Conservation (phyloP, 805 yeast species). For the Metschnikowia matae region DNA sequence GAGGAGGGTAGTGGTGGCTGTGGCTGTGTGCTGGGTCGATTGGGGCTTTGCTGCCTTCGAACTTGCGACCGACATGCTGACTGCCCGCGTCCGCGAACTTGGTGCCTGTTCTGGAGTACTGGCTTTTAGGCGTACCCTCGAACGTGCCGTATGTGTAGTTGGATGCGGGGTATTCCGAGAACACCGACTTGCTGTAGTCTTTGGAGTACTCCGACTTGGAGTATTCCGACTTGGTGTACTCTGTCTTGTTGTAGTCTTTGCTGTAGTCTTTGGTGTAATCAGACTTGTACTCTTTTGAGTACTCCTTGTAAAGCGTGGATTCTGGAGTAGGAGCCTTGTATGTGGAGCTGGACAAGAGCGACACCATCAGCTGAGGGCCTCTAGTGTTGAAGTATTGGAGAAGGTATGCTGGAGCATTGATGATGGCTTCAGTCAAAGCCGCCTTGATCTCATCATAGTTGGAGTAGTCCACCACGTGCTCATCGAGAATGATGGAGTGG, state of each 20-base stretch:
- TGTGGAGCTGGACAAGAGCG: slow-evolving; percentile 5
- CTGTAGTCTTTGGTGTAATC: neutral
- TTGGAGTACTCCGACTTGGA: neutral
- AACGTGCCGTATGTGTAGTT: slow-evolving; percentile 2
- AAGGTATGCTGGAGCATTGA: slow-evolving; percentile 12
- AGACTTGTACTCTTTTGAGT: neutral
- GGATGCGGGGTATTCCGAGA: slow-evolving; percentile 7
- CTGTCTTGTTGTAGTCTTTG: neutral
- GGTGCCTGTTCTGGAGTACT: neutral
- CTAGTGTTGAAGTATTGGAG: slow-evolving; percentile 10
- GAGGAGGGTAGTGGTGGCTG: slow-evolving; percentile 12
- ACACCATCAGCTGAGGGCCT: slow-evolving; percentile 14
- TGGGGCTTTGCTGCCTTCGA: slow-evolving; percentile 2
- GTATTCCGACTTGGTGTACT: neutral
- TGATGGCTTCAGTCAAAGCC: slow-evolving; percentile 9
- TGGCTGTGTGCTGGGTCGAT: slow-evolving; percentile 6
- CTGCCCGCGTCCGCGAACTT: neutral
- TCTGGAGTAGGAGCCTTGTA: neutral
- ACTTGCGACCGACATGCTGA: slow-evolving; percentile 3
- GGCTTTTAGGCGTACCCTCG: neutral
- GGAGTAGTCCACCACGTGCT: slow-evolving; percentile 4
- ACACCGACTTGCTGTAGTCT: slow-evolving; percentile 2
- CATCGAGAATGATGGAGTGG: slow-evolving; percentile 7
- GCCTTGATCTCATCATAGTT: slow-evolving; percentile 9
- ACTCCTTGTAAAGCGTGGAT: neutral